These are phyloP conservation scores for Knufia petricola DNA, from an alignment of 2,329 filamentous ascomycete species.

Conservation along the genomic window DNA sequence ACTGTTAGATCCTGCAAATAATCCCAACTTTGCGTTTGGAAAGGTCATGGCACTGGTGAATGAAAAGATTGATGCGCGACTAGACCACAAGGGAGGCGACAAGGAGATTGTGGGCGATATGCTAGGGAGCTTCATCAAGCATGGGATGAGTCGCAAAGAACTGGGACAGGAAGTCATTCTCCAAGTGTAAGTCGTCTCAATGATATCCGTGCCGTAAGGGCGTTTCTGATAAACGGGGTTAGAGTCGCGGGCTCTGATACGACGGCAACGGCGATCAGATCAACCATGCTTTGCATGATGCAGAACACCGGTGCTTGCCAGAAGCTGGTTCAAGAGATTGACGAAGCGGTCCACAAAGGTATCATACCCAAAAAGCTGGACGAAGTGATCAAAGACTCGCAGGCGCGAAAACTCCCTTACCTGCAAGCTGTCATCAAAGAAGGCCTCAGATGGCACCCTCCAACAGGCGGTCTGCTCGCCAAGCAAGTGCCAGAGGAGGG, in stretches of 20 bases:
- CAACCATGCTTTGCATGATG: constrained; percentile 14
- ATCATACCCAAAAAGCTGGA: constrained; percentile 5
- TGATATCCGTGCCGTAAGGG: background rate
- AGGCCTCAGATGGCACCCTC: constrained; percentile 39
- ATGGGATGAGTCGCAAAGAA: constrained; percentile 15
- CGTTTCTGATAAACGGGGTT: background rate
- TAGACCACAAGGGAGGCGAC: constrained; percentile 6
- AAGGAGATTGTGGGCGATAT: constrained; percentile 12
- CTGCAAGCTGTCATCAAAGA: constrained; percentile 45
- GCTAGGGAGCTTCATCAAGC: constrained; percentile 16
- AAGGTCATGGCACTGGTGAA: constrained; percentile 12
- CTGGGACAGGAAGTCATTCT: constrained; percentile 14
- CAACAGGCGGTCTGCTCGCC: constrained; percentile 32
- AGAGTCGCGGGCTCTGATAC: constrained; percentile 17
- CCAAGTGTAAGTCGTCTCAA: constrained; percentile 7
- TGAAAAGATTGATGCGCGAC: constrained; percentile 13
- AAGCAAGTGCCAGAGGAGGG: constrained; percentile 31
- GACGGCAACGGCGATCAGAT: constrained; percentile 15
- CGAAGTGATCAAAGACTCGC: constrained; percentile 19
- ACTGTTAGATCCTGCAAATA: constrained; percentile 9
- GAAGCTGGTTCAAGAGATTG: constrained; percentile 11
- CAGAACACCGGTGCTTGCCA: constrained; percentile 6
- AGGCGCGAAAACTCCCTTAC: constrained; percentile 36
- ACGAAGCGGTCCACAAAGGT: constrained; percentile 4
- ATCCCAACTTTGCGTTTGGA: constrained; percentile 12